Percentiles rank a stretch among this genome's conserved stretches.
Evolutionary conservation across 805 yeast genomes (phyloP).

Genomic region (Lipomyces kockii): DNA sequence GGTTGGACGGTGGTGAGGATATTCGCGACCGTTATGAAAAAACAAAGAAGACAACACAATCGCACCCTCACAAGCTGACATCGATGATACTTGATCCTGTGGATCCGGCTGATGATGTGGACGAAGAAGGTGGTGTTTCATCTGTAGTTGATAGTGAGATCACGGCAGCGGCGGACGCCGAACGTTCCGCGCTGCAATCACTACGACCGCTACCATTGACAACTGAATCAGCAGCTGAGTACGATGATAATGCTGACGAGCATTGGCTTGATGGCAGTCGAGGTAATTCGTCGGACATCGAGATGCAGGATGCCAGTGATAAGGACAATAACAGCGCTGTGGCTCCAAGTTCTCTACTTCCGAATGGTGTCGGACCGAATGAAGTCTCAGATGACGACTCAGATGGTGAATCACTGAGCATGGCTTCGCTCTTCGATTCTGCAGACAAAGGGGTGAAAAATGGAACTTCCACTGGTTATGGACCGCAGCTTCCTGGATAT

Average conservation of each 20-base stretch:
- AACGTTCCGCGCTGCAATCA: neutral
- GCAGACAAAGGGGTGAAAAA: neutral
- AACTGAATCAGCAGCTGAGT: conserved; percentile 4
- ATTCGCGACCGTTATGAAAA: conserved; percentile 18
- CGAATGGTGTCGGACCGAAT: neutral
- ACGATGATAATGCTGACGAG: conserved; percentile 16
- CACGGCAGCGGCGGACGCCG: neutral
- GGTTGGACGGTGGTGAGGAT: conserved; percentile 5
- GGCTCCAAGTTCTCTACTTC: neutral
- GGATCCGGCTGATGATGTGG: conserved; percentile 1
- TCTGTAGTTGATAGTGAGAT: neutral
- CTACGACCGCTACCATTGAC: neutral
- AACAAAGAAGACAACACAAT: neutral
- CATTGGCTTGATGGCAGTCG: conserved; percentile 8
- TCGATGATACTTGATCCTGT: conserved; percentile 10
- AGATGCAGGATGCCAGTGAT: conserved; percentile 31
- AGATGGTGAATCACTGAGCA: neutral
- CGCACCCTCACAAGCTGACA: conserved; percentile 2
- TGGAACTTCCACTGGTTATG: neutral
- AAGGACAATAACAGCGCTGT: conserved; percentile 13
- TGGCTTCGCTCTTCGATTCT: conserved; percentile 3
- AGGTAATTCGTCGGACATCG: conserved; percentile 19
- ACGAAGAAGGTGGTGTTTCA: conserved; percentile 1
- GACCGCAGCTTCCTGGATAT: neutral
- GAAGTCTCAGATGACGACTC: conserved; percentile 20